A percentile compares a stretch with the other conserved stretches of the same genome.
Evolutionary conservation across 225 moss, liverwort and hornwort species (phyloP).

Genomic region (Marchantia polymorpha): DNA sequence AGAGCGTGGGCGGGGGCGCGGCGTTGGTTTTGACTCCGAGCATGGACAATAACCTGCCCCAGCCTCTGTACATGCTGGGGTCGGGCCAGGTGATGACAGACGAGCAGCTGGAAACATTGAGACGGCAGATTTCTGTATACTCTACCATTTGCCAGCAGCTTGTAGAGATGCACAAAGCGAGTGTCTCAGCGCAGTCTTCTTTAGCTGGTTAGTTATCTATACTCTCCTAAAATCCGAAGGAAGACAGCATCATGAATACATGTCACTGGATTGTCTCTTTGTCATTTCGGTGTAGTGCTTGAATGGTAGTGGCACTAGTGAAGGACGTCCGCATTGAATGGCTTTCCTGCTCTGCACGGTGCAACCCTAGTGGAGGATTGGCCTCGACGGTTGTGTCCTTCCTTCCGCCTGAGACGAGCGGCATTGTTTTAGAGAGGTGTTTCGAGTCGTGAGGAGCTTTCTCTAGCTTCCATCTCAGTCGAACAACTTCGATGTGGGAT

Average conservation of each 20-base stretch:
- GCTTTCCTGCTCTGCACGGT: slow-evolving; percentile 19
- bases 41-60: slow-evolving; percentile 73
- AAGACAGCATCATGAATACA: background rate
- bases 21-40: slow-evolving; percentile 57
- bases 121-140: slow-evolving; percentile 95
- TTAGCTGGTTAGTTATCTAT: slow-evolving; percentile 67
- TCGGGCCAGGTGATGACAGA: slow-evolving; percentile 98
- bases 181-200: slow-evolving; percentile 68
- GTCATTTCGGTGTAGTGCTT: slow-evolving; percentile 13
- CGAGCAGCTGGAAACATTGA: slow-evolving; percentile 83
- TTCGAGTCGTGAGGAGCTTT: slow-evolving; percentile 4
- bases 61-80: slow-evolving; percentile 68
- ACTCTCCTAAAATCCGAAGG: slow-evolving; percentile 4
- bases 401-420: background rate
- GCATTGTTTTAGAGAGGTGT: background rate
- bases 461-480: background rate
- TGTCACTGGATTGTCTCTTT: slow-evolving; percentile 19
- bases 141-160: slow-evolving; percentile 98
- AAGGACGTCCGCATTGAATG: slow-evolving; percentile 9
- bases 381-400: background rate
- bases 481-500: background rate
- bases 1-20: slow-evolving; percentile 53
- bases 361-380: slow-evolving; percentile 9
- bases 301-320: slow-evolving; percentile 7
- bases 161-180: slow-evolving; percentile 97